phyloP scores from a whole-genome alignment of 2,329 filamentous ascomycete genomes.

The Trichoderma pleuroti region DNA sequence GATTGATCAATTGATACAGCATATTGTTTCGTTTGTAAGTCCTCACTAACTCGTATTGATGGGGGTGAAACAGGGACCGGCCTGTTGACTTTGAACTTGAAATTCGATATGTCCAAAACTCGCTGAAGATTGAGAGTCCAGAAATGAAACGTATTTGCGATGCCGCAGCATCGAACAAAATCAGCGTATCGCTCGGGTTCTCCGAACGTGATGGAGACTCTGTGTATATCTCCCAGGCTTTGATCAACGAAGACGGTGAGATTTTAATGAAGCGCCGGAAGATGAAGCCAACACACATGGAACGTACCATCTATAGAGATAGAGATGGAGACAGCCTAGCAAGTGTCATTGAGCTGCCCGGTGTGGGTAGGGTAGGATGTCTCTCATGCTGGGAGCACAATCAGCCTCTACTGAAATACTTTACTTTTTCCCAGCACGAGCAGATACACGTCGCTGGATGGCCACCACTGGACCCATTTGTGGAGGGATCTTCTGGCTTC shows the following conservation, averaged over 20 bases:
- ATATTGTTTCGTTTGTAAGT: background rate
- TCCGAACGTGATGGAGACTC: conserved; percentile 41
- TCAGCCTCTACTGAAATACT: conserved; percentile 19
- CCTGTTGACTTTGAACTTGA: background rate
- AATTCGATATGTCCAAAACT: background rate
- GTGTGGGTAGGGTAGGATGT: conserved; percentile 46
- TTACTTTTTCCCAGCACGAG: conserved; percentile 21
- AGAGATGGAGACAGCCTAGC: conserved; percentile 43
- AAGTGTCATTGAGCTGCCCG: conserved; percentile 42
- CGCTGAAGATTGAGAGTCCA: background rate
- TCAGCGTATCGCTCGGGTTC: conserved; percentile 37
- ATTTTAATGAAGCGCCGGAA: conserved; percentile 43
- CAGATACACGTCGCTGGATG: conserved; percentile 25
- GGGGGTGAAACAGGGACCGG: background rate
- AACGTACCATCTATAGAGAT: conserved; percentile 48
- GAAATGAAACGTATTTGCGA: background rate
- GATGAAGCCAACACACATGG: conserved; percentile 46
- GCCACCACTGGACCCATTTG: conserved; percentile 20
- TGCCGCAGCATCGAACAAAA: background rate
- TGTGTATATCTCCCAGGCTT: conserved; percentile 46
- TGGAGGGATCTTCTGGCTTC: background rate
- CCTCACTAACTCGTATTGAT: background rate
- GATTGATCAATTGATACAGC: background rate
- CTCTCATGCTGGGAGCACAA: conserved; percentile 53
- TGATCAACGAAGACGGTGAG: conserved; percentile 45